These are phyloP conservation scores for Leccinum disarticulatum DNA, from an alignment of 768 basidiomycete genomes.

Conservation along the genomic window DNA sequence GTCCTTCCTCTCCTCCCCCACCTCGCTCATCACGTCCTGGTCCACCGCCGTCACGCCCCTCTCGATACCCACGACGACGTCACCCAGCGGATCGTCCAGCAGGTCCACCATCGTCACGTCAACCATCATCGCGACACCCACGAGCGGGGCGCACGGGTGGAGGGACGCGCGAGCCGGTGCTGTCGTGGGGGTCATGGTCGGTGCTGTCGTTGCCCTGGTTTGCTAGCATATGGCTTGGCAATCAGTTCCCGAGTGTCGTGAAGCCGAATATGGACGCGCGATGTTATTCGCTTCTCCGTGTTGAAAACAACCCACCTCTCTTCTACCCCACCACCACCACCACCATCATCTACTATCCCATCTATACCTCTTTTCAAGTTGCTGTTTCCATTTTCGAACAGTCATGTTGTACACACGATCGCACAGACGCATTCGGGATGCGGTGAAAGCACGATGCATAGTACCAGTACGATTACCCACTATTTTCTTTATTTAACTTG, in stretches of 20 bases:
- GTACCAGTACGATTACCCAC: conserved; percentile 5
- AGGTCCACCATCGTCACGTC: background rate
- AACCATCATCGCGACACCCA: background rate
- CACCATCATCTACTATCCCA: no score
- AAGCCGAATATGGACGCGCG: background rate
- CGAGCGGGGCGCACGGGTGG: conserved; percentile 4
- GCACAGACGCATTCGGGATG: background rate
- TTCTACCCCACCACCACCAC: background rate
- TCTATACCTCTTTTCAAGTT: background rate
- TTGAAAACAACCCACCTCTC: background rate
- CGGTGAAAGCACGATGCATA: background rate
- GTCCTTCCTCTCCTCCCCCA: conserved; percentile 21
- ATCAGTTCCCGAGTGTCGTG: background rate
- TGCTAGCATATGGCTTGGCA: background rate
- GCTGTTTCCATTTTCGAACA: background rate
- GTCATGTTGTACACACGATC: background rate
- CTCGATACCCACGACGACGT: background rate
- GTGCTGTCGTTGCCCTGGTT: conserved; percentile 7
- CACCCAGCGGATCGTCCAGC: background rate
- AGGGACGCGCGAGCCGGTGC: background rate
- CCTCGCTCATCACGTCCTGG: conserved; percentile 30
- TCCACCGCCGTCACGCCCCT: conserved; percentile 20
- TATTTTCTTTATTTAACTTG: background rate
- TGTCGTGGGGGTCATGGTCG: conserved; percentile 4
- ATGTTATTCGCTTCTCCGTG: background rate